phyloP scores from a whole-genome alignment of 495 filamentous ascomycete genomes.

The Podospora appendiculata region DNA sequence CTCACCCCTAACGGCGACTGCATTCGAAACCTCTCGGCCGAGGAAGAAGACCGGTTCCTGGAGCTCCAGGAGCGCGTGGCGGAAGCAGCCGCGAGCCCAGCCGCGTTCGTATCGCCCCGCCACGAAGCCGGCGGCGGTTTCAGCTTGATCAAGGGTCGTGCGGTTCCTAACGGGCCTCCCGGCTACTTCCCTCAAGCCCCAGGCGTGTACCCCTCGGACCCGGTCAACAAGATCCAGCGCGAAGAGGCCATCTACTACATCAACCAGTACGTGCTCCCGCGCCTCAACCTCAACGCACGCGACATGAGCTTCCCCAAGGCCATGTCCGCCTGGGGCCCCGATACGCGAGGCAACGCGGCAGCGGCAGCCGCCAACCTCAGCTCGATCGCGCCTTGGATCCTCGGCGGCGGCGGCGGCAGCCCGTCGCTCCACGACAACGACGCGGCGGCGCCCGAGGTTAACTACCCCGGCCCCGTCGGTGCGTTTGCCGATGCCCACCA shows the following conservation, averaged over 20 bases:
- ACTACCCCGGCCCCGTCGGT: slow-evolving; percentile 21
- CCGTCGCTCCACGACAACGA: slow-evolving; percentile 7
- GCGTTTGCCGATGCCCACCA: neutral
- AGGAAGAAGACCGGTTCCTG: slow-evolving; percentile 73
- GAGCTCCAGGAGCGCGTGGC: slow-evolving; percentile 58
- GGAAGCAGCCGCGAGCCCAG: slow-evolving; percentile 30
- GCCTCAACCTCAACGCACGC: slow-evolving; percentile 34
- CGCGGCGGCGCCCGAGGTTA: slow-evolving; percentile 22
- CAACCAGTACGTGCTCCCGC: slow-evolving; percentile 57
- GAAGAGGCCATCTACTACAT: slow-evolving; percentile 59
- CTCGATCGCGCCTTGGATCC: slow-evolving; percentile 38
- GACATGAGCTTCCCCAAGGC: slow-evolving; percentile 27
- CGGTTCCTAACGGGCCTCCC: slow-evolving; percentile 48
- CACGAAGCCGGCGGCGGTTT: slow-evolving; percentile 41
- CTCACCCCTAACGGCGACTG: slow-evolving; percentile 75
- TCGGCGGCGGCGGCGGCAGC: slow-evolving; percentile 14
- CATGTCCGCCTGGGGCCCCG: slow-evolving; percentile 14
- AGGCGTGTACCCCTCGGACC: slow-evolving; percentile 37
- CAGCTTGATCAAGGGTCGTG: slow-evolving; percentile 46
- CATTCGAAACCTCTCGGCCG: slow-evolving; percentile 63
- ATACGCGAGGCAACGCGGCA: neutral
- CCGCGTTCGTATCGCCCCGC: slow-evolving; percentile 39
- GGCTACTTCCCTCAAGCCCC: slow-evolving; percentile 41
- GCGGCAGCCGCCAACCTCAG: slow-evolving; percentile 8
- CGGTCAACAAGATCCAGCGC: slow-evolving; percentile 48